Evolutionary conservation across 78 protist genomes (phyloP).

Genomic region (Cavenderia fasciculata): DNA sequence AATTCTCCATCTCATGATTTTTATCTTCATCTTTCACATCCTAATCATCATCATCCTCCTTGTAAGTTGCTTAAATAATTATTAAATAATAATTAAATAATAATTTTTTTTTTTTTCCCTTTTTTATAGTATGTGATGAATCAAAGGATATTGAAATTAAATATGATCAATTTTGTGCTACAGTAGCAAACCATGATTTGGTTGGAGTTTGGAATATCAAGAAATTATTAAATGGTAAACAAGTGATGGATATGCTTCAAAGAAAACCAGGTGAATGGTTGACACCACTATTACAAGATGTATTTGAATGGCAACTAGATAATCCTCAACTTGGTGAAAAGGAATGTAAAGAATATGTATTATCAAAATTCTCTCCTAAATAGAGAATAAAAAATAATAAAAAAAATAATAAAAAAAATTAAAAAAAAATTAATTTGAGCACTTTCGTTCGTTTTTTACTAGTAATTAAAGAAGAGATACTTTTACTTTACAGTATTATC

Average conservation of each 20-base stretch:
- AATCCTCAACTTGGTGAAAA: slow-evolving; percentile 19
- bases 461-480: no score
- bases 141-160: background rate
- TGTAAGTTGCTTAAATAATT: slow-evolving; percentile 2
- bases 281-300: slow-evolving; percentile 42
- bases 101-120: background rate
- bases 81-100: background rate
- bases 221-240: slow-evolving; percentile 67
- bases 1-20: slow-evolving; percentile 4
- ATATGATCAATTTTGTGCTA: slow-evolving; percentile 20
- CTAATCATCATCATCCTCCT: slow-evolving; percentile 27
- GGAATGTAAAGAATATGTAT: slow-evolving; percentile 57
- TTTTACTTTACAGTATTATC: no score
- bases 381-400: no score
- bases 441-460: no score
- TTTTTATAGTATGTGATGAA: slow-evolving; percentile 3
- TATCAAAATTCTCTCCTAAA: slow-evolving; percentile 11
- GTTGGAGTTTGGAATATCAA: slow-evolving; percentile 63
- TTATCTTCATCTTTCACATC: background rate
- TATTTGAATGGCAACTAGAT: slow-evolving; percentile 73
- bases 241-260: slow-evolving; percentile 36
- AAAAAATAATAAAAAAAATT: no score
- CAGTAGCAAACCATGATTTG: slow-evolving; percentile 18
- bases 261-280: slow-evolving; percentile 53
- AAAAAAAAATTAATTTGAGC: no score